These are phyloP conservation scores for Axilococcus clingmanii DNA, from an alignment of 139 green algal genomes.

Conservation along the genomic window DNA sequence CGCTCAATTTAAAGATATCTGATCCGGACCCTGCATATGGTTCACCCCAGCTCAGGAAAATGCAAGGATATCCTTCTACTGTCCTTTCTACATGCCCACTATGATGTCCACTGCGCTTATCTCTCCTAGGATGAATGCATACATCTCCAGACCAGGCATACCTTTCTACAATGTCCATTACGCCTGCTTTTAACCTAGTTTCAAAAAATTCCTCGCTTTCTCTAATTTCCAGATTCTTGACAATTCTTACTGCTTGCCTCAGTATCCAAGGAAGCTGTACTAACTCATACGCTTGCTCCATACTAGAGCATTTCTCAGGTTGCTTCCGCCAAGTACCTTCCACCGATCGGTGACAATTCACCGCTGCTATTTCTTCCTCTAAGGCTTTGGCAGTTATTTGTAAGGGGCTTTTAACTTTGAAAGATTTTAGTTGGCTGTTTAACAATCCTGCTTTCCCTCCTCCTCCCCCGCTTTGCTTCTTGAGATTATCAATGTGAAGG, in stretches of 20 bases:
- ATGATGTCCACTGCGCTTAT: slow-evolving; percentile 34
- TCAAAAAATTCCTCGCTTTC: slow-evolving; percentile 14
- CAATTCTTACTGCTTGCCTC: slow-evolving; percentile 15
- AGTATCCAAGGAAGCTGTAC: slow-evolving; percentile 30
- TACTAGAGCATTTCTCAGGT: slow-evolving; percentile 5
- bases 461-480: too few relatives aligned
- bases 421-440: too few relatives aligned
- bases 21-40: slow-evolving; percentile 12
- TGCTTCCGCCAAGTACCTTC: slow-evolving; percentile 10
- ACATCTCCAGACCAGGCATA: slow-evolving; percentile 22
- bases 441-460: too few relatives aligned
- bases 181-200: slow-evolving; percentile 25
- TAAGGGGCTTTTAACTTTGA: too few relatives aligned
- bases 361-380: too few relatives aligned
- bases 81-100: not conserved
- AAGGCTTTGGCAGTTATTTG: too few relatives aligned
- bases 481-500: too few relatives aligned
- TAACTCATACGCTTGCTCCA: slow-evolving; percentile 32
- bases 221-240: slow-evolving; percentile 25
- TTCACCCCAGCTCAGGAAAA: slow-evolving; percentile 6
- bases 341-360: too few relatives aligned
- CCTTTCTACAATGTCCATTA: slow-evolving; percentile 29
- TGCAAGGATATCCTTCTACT: not conserved
- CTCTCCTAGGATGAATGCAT: slow-evolving; percentile 21
- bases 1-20: slow-evolving; percentile 19